phyloP scores from a whole-genome alignment of 371 early-diverging fungal species.

The Mortierella sp. region DNA sequence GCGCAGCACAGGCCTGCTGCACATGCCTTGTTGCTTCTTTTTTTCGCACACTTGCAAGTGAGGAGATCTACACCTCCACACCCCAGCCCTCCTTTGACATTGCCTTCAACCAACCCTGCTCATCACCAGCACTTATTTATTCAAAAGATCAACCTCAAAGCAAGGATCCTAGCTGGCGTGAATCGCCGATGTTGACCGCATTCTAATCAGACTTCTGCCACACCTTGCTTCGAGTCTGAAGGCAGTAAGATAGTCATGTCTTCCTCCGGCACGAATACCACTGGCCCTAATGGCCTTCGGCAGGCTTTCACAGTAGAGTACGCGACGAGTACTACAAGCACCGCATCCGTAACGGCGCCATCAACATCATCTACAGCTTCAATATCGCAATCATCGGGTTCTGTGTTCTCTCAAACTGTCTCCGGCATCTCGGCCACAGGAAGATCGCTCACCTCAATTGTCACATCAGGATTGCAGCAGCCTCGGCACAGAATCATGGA shows the following conservation, averaged over 20 bases:
- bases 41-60: no score
- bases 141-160: no score
- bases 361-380: not conserved
- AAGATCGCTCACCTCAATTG: slow-evolving; percentile 31
- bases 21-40: no score
- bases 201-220: not conserved
- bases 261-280: not conserved
- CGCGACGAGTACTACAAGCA: not conserved
- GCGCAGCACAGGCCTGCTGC: no score
- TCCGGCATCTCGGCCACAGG: slow-evolving; percentile 42
- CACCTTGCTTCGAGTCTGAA: no score
- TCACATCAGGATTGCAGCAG: slow-evolving; percentile 45
- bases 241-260: no score
- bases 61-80: no score
- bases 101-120: no score
- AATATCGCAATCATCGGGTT: slow-evolving; percentile 2
- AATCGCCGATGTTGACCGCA: no score
- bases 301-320: no score
- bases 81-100: no score
- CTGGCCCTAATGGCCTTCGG: not conserved
- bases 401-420: slow-evolving; percentile 37
- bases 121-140: no score
- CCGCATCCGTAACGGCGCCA: not conserved
- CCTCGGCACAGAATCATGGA: slow-evolving; percentile 47
- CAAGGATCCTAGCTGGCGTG: not conserved